Evolutionary conservation across 164 flowering plant genomes (phyloP), one percentile per base, ranked within the genome.

Genomic region (Tinospora cordifolia): DNA sequence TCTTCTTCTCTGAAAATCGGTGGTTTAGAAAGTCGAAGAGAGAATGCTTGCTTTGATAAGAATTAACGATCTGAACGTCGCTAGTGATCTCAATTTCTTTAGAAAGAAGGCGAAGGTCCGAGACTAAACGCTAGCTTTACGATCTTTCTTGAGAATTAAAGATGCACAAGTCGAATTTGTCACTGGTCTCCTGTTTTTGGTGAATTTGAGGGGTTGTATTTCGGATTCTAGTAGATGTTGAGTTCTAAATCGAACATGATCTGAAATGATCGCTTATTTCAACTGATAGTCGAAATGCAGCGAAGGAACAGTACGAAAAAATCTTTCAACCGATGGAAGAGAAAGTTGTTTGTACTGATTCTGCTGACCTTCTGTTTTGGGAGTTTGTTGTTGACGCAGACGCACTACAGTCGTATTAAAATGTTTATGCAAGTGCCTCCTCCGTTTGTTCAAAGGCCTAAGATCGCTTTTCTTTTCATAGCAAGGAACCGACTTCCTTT

Each of bases 401-500:
- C 80, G 25, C 86, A 76, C 66, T 84, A 81, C 79, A 72, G 74
- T 73, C 76, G 75, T 17, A 80, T 86, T 72, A 75, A 76, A 71
- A 70, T 65, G 73, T 70, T 84, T n/a, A 67, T 76, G 11, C 70
- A 79, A 44, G 24, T 81, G 64, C 75, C 78, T 44, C 77, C 79
- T 74, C 80, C 75, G 6, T 59, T 79, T 13, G 72, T 71, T 60
- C 86, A 77, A 40, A 76, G 58, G 40, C 93, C 90, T 13, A 91
- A 91, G 77, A 83, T 91, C 34, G 96, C 98, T 0, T 91, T 91
- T 70, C 80, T 90, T 12, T 93, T 93, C 73, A 90, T 93, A 2
- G 98, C 98, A 0, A 79, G 98, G 71, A 93, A 93, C 72, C 89
- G 97, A 25, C 84, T 93, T 72, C 86, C 96, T 40, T 69, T 93